phyloP scores from a whole-genome alignment of 352 stramenopile species.

The Globisporangium emineosum region DNA sequence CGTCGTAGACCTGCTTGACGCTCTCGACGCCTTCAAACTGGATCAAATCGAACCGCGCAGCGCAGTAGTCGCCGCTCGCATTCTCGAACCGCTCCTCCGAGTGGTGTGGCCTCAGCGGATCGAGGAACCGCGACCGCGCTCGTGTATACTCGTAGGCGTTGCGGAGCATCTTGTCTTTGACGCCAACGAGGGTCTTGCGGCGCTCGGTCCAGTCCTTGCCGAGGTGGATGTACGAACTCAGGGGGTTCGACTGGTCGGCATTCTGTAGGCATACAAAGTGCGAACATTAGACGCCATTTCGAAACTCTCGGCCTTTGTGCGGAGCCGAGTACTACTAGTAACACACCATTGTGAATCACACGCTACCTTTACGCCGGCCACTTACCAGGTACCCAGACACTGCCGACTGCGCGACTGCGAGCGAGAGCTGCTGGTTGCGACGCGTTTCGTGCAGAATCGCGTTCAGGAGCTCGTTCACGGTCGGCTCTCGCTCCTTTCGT shows the following conservation, averaged over 20 bases:
- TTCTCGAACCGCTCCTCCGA: conserved; percentile 44
- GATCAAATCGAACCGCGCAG: conserved; percentile 39
- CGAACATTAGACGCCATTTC: no score
- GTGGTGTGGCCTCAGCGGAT: conserved; percentile 28
- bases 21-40: conserved; percentile 26
- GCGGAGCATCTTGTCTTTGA: conserved; percentile 38
- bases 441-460: conserved; percentile 27
- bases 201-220: conserved; percentile 27
- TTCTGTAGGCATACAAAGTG: no score
- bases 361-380: no score
- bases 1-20: conserved; percentile 36
- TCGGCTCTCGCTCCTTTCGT: conserved; percentile 6
- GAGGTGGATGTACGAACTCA: conserved; percentile 46
- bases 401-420: conserved; percentile 33
- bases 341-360: no score
- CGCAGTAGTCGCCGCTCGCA: conserved; percentile 34
- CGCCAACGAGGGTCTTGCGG: conserved; percentile 16
- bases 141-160: conserved; percentile 34
- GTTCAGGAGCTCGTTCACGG: conserved; percentile 27
- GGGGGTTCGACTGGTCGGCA: conserved; percentile 17
- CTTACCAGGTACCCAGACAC: no score
- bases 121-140: conserved; percentile 42
- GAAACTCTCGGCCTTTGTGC: no score
- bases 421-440: conserved; percentile 29
- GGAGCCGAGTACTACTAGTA: no score